phyloP scores from a whole-genome alignment of 163 green algal species.

The Smithsoniella earleae region DNA sequence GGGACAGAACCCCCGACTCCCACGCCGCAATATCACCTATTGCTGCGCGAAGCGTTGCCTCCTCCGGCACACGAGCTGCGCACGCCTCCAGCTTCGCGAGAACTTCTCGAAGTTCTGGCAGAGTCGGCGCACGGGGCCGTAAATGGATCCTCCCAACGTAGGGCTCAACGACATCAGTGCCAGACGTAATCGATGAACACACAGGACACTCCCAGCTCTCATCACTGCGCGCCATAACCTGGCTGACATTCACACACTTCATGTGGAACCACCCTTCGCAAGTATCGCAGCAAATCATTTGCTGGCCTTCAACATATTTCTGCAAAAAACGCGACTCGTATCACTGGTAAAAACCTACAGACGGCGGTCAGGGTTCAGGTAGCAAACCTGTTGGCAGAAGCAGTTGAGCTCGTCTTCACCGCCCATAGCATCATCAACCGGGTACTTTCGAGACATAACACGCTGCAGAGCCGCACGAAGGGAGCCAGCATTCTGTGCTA shows the following conservation, averaged over 20 bases:
- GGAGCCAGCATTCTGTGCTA: background rate
- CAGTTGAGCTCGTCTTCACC: conserved; percentile 3
- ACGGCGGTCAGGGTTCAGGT: background rate
- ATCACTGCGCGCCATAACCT: background rate
- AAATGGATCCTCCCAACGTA: background rate
- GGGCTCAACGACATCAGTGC: background rate
- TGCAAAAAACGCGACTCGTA: background rate
- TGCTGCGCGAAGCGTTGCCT: background rate
- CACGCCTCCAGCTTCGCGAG: background rate
- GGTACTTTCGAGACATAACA: too few species aligned
- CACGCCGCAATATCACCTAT: background rate
- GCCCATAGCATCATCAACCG: too few species aligned
- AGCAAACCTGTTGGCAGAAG: conserved; percentile 3
- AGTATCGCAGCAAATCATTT: conserved; percentile 10
- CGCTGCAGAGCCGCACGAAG: background rate
- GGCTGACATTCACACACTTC: background rate
- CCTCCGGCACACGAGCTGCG: background rate
- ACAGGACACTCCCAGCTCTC: conserved; percentile 9
- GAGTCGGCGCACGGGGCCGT: background rate
- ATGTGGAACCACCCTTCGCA: conserved; percentile 11
- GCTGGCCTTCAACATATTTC: conserved; percentile 4
- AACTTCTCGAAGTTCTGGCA: background rate
- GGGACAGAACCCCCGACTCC: conserved; percentile 1
- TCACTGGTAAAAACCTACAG: background rate
- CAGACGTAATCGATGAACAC: background rate